Percentiles rank a stretch among this genome's conserved stretches.
These are phyloP conservation scores for Ogataea wickerhamii DNA, from an alignment of 805 yeast genomes.

Conservation along the genomic window DNA sequence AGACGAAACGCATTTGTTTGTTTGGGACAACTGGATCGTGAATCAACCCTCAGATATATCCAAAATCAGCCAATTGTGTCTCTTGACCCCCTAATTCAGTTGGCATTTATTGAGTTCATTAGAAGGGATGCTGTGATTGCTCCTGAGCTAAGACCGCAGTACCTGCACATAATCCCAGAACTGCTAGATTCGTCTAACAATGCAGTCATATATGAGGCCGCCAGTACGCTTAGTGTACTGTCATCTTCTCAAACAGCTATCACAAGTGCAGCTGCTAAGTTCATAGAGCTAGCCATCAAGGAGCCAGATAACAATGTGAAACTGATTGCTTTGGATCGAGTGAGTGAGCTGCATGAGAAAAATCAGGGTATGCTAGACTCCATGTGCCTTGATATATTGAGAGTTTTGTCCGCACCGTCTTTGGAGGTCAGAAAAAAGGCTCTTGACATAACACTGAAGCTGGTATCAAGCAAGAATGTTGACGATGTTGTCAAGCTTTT, in stretches of 20 bases:
- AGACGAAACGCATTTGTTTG: conserved; percentile 93
- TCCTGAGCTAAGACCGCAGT: conserved; percentile 64
- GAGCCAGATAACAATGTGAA: conserved; percentile 96
- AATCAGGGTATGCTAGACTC: conserved; percentile 84
- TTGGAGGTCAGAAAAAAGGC: conserved; percentile 88
- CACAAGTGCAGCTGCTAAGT: conserved; percentile 76
- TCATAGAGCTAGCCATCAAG: conserved; percentile 82
- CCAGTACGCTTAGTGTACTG: conserved; percentile 65
- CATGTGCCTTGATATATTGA: conserved; percentile 77
- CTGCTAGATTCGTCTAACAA: conserved; percentile 66
- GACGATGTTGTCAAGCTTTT: conserved; percentile 90
- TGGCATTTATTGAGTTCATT: conserved; percentile 87
- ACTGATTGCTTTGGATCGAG: conserved; percentile 83
- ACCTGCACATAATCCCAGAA: conserved; percentile 68
- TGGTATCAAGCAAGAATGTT: conserved; percentile 83
- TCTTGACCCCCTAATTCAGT: conserved; percentile 80
- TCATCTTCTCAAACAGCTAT: conserved; percentile 61
- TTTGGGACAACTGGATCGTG: conserved; percentile 76
- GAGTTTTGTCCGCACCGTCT: conserved; percentile 84
- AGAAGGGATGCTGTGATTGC: conserved; percentile 70
- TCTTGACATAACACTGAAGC: conserved; percentile 72
- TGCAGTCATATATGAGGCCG: conserved; percentile 87
- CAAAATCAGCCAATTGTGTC: conserved; percentile 65
- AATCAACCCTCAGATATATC: conserved; percentile 76
- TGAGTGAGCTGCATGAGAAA: conserved; percentile 66